These are phyloP conservation scores for Gnaphalium uliginosum DNA, from an alignment of 129 eudicot species.

Conservation along the genomic window DNA sequence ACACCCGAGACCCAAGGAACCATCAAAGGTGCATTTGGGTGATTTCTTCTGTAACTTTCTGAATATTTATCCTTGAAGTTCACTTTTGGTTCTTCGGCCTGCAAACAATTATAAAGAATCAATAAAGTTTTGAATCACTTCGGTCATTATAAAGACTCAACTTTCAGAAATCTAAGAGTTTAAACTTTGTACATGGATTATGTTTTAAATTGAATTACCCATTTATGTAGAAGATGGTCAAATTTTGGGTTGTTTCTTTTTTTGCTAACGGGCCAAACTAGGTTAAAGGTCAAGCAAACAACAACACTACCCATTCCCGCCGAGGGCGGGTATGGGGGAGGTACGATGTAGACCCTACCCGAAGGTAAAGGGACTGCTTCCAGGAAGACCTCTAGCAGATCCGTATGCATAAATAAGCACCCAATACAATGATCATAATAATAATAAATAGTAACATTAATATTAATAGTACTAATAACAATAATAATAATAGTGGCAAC, in stretches of 20 bases:
- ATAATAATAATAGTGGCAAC: too few species aligned
- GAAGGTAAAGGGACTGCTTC: too few species aligned
- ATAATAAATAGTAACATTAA: too few species aligned
- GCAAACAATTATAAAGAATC: conserved; percentile 31
- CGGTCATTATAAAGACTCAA: background rate
- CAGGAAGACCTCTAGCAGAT: too few species aligned
- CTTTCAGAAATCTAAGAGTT: background rate
- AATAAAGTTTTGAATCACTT: background rate
- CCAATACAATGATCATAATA: too few species aligned
- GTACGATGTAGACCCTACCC: too few species aligned
- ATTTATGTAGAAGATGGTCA: background rate
- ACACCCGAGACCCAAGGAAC: conserved; percentile 99
- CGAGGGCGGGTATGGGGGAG: too few species aligned
- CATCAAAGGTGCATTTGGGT: conserved; percentile 70
- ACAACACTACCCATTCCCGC: too few species aligned
- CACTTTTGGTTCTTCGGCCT: conserved; percentile 77
- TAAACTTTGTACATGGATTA: too few species aligned
- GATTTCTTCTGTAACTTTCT: conserved; percentile 69
- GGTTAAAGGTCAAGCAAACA: background rate
- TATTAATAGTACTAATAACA: too few species aligned
- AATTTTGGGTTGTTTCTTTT: background rate
- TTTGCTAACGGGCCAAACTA: background rate
- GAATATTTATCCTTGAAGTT: conserved; percentile 78
- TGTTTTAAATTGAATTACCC: too few species aligned
- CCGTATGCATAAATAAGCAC: too few species aligned